A percentile compares a stretch with the other conserved stretches of the same genome.
These are phyloP conservation scores for Eucalyptus albens DNA, from an alignment of 345 rosid species.

Conservation along the genomic window DNA sequence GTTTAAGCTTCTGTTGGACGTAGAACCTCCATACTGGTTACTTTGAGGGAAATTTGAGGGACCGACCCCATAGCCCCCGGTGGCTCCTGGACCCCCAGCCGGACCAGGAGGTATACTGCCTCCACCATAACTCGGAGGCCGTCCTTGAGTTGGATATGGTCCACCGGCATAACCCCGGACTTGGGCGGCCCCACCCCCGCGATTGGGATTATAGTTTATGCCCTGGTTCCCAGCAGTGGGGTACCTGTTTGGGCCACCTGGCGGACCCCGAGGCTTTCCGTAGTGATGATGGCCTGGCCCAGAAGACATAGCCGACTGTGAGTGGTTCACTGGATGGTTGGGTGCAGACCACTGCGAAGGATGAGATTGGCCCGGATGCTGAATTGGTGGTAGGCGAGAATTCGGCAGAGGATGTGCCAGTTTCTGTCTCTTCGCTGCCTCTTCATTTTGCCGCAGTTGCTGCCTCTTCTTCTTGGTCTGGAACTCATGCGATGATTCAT, in stretches of 20 bases:
- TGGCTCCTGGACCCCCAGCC: conserved; percentile 7
- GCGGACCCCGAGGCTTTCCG: conserved; percentile 32
- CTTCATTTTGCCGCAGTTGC: conserved; percentile 31
- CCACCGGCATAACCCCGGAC: conserved; percentile 15
- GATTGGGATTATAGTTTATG: conserved; percentile 17
- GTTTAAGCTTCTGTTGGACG: conserved; percentile 18
- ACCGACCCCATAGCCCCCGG: conserved; percentile 10
- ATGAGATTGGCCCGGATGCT: conserved; percentile 11
- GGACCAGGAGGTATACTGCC: not conserved
- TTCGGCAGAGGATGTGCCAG: conserved; percentile 22
- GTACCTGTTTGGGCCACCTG: conserved; percentile 20
- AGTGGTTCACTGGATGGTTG: conserved; percentile 29
- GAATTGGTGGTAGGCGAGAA: conserved; percentile 12
- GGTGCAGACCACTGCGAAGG: conserved; percentile 22
- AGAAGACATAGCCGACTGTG: conserved; percentile 28
- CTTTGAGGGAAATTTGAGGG: conserved; percentile 17
- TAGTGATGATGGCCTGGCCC: conserved; percentile 39
- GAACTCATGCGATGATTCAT: conserved; percentile 30
- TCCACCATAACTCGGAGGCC: conserved; percentile 21
- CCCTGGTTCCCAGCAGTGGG: conserved; percentile 14
- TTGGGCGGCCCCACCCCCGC: conserved; percentile 1
- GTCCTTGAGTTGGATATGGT: conserved; percentile 24
- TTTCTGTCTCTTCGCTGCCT: conserved; percentile 28
- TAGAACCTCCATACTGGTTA: conserved; percentile 14
- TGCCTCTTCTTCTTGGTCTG: conserved; percentile 37